Percentiles rank a stretch among this genome's conserved stretches.
phyloP scores from a whole-genome alignment of 371 early-diverging fungal genomes.

The Dichotomocladium elegans region DNA sequence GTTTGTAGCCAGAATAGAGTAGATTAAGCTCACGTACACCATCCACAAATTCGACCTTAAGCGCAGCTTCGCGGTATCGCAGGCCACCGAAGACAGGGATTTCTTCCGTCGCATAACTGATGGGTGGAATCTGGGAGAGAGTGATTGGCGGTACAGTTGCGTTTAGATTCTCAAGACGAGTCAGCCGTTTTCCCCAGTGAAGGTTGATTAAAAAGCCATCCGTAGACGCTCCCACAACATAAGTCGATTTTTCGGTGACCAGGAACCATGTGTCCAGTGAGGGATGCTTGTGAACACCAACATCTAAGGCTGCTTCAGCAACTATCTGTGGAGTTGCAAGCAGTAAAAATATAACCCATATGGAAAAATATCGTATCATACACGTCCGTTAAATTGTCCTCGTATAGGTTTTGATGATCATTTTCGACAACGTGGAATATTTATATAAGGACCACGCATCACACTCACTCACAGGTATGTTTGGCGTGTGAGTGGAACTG shows the following conservation, averaged over 20 bases:
- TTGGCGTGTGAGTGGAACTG: too few relatives aligned
- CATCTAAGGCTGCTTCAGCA: conserved; percentile 1
- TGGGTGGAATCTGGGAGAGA: conserved; percentile 28
- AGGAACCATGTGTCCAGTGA: conserved; percentile 26
- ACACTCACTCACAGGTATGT: too few relatives aligned
- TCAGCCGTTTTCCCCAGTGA: conserved; percentile 34
- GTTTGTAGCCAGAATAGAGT: conserved; percentile 2
- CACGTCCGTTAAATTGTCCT: too few relatives aligned
- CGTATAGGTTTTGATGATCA: too few relatives aligned
- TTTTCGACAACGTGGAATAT: too few relatives aligned
- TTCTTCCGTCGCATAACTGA: conserved; percentile 33
- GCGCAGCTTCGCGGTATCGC: conserved; percentile 23
- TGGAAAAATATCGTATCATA: too few relatives aligned
- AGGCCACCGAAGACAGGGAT: conserved; percentile 40
- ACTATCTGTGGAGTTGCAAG: too few relatives aligned
- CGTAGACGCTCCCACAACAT: conserved; percentile 28
- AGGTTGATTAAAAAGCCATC: conserved; percentile 23
- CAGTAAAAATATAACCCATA: too few relatives aligned
- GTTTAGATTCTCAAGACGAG: conserved; percentile 1
- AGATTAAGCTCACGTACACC: conserved; percentile 30
- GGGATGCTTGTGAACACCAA: conserved; percentile 21
- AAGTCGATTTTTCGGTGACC: conserved; percentile 22
- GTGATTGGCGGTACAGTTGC: conserved; percentile 2
- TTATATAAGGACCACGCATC: too few relatives aligned
- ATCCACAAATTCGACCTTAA: conserved; percentile 22